Conservation (phyloP, 2,329 filamentous ascomycete genomes). For the Ophiostoma himal-ulmi region DNA sequence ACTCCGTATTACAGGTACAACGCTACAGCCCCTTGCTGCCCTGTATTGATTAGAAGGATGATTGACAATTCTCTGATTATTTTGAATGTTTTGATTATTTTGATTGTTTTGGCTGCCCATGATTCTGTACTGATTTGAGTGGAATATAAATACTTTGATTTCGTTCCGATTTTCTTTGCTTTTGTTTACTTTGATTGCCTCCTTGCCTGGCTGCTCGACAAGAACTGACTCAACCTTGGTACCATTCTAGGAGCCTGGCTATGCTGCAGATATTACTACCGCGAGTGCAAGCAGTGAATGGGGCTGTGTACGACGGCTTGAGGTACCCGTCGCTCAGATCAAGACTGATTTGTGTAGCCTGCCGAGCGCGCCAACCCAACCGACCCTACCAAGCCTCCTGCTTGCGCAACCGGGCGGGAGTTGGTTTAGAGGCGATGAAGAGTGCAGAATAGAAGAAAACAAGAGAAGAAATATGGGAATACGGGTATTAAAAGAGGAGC, state of each 20-base stretch:
- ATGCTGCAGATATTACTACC: neutral
- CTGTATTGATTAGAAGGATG: neutral
- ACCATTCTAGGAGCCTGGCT: neutral
- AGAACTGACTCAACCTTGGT: neutral
- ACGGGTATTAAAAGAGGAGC: neutral
- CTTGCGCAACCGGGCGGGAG: neutral
- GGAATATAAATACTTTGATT: neutral
- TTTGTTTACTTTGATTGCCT: neutral
- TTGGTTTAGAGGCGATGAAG: neutral
- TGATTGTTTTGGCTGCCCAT: neutral
- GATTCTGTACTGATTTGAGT: neutral
- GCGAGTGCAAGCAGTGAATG: neutral
- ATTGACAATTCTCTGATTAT: neutral
- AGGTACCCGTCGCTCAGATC: neutral
- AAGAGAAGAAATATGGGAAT: neutral
- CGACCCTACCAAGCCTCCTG: neutral
- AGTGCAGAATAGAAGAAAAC: neutral
- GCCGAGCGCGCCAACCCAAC: neutral
- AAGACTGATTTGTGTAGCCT: no score
- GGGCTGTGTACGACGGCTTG: no score
- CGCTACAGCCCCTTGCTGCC: neutral
- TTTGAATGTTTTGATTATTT: neutral
- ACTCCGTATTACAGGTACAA: neutral
- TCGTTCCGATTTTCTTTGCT: neutral
- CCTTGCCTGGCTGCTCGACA: neutral